Evolutionary conservation across 2,329 filamentous ascomycete genomes (phyloP), one percentile per base, ranked within the genome.

Genomic region (Phialemoniopsis sp.): DNA sequence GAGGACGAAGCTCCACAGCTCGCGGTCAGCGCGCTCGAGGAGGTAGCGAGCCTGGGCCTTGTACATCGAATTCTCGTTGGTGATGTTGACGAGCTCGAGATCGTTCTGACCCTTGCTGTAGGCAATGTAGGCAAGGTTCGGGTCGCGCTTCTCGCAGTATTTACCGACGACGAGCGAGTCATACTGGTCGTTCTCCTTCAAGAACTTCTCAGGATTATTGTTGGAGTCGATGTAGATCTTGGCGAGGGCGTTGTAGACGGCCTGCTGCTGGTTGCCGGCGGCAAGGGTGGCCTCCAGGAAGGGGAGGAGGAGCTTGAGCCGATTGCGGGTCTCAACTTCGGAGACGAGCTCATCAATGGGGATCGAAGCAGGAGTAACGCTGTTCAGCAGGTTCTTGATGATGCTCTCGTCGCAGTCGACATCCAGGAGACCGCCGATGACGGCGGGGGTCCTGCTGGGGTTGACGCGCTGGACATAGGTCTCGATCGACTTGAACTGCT

Each of bases 51-150:
- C 91, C 65, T 98, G 93, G n/a, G 87, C 87, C 55, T 90, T 86
- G 77, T 95, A 98, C 93, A 98, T 98, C n/a, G 88, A 84, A 68
- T 98, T 98, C 67, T 98, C 94, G 54, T 97, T 98, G 57, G 93
- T 97, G 57, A 98, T 91, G 63, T 87, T 93, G 66, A 98, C 91
- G 41, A 98, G 78, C 67, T 98, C 94, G 26, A 98, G 69, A 56
- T 98, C 93, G 50, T 98, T 98, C 66, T 96, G 88, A 15, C 93
- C 93, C 73, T 98, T 98, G 54, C 83, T 79, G 64, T 96, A 98
- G 46, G 89, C 87, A 58, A 97, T 95, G 66, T 87, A 95, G 4
- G 89, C 91, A 39, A 98, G 73, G 60, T 95, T 95, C 46, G 93
- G 93, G 55, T 98, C 93, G 28, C 93, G 86, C 78, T 97, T 97